Evolutionary conservation across 805 yeast species (phyloP).

Genomic region (Candida mattraensis): DNA sequence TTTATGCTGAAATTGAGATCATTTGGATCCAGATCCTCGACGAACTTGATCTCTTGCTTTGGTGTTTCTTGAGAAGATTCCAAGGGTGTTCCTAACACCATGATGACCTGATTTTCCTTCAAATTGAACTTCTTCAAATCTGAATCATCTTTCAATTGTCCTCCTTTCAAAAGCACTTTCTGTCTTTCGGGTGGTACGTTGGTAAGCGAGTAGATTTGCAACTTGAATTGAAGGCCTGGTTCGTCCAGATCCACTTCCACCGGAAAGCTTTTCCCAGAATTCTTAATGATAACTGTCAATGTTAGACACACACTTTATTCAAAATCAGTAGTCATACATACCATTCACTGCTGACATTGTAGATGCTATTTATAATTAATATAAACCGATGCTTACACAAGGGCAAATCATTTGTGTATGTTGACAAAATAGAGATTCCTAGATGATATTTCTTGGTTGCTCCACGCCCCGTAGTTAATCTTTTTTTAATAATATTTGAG

Average conservation of each 20-base stretch:
- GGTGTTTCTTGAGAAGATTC: conserved; percentile 44
- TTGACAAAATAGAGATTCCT: no score
- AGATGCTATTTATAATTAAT: not conserved
- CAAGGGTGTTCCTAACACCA: conserved; percentile 91
- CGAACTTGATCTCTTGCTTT: conserved; percentile 52
- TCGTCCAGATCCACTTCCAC: conserved; percentile 53
- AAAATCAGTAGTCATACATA: conserved; percentile 1
- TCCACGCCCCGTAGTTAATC: no score
- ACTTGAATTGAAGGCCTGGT: conserved; percentile 63
- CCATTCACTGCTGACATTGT: conserved; percentile 6
- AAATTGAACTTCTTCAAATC: conserved; percentile 51
- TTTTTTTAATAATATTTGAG: no score
- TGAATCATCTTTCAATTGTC: conserved; percentile 74
- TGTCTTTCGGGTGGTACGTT: conserved; percentile 87
- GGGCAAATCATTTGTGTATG: no score
- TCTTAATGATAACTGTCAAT: conserved; percentile 54
- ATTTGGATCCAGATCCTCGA: conserved; percentile 56
- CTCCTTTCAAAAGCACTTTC: conserved; percentile 86
- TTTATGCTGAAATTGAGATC: conserved; percentile 22
- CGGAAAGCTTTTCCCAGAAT: conserved; percentile 67
- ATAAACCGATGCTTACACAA: no score
- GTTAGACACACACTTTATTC: conserved; percentile 2
- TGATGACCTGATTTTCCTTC: conserved; percentile 64
- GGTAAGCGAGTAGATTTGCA: conserved; percentile 68
- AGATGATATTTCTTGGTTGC: no score